Evolutionary conservation across 2,329 filamentous ascomycete genomes (phyloP).

Genomic region (Coniochaeta hoffmannii): DNA sequence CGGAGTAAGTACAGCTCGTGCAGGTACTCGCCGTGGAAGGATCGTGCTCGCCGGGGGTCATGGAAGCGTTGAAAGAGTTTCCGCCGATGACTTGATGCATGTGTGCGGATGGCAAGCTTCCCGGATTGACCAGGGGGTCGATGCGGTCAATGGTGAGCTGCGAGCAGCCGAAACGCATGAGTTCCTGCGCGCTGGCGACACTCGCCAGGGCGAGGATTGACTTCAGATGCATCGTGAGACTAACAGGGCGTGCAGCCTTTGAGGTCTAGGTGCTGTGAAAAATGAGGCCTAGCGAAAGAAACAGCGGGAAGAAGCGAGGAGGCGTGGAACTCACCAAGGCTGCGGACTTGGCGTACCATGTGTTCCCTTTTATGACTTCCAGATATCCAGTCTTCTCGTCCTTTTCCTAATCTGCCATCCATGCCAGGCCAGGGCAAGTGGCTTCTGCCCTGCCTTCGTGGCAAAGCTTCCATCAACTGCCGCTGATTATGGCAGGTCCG

Average conservation of each 20-base stretch:
- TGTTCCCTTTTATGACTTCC: neutral
- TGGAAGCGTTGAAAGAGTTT: conserved; percentile 31
- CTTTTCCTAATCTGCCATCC: neutral
- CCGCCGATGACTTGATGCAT: conserved; percentile 31
- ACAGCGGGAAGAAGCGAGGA: neutral
- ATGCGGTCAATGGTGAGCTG: conserved; percentile 16
- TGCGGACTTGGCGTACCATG: neutral
- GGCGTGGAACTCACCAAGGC: neutral
- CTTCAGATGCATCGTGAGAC: conserved; percentile 8
- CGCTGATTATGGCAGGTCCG: neutral
- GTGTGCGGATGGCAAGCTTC: conserved; percentile 25
- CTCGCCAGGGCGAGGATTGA: conserved; percentile 4
- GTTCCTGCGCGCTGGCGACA: conserved; percentile 6
- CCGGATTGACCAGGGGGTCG: conserved; percentile 26
- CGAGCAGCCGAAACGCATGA: conserved; percentile 17
- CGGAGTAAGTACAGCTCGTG: conserved; percentile 21
- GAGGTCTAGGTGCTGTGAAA: neutral
- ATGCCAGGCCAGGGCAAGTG: neutral
- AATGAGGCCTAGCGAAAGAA: neutral
- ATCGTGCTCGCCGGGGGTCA: conserved; percentile 16
- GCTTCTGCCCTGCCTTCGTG: neutral
- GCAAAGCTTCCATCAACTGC: neutral
- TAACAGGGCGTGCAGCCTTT: neutral
- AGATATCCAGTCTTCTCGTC: neutral
- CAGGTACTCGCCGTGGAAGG: conserved; percentile 11